Percentiles rank a stretch among this genome's conserved stretches.
phyloP scores from a whole-genome alignment of 768 basidiomycete species.

The Coprinellus micaceus region DNA sequence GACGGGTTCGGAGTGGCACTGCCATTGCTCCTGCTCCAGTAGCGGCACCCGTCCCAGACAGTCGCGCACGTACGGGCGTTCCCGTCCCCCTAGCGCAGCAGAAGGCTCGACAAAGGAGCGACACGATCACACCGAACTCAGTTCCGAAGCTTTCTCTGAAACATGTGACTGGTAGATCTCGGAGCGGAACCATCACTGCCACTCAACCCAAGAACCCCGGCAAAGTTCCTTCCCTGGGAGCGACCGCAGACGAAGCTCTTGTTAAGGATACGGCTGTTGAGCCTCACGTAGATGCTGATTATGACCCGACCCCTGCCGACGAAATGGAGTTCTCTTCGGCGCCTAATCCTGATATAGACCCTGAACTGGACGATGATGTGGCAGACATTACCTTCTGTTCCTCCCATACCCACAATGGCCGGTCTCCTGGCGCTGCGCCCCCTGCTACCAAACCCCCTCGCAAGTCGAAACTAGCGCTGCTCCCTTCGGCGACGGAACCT shows the following conservation, averaged over 20 bases:
- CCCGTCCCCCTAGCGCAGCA: neutral
- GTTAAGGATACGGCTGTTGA: neutral
- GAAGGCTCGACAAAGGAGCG: slow-evolving; percentile 1
- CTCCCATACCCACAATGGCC: no score
- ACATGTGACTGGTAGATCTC: neutral
- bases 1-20: slow-evolving; percentile 1
- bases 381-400: neutral
- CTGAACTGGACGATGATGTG: neutral
- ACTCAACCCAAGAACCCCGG: neutral
- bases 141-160: neutral
- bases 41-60: neutral
- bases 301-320: slow-evolving; percentile 4
- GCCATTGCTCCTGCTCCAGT: neutral
- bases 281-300: neutral
- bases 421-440: neutral
- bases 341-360: slow-evolving; percentile 6
- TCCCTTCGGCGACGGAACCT: neutral
- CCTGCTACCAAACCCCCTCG: neutral
- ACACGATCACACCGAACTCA: slow-evolving; percentile 3
- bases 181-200: slow-evolving; percentile 1
- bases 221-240: neutral
- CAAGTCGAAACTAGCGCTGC: neutral
- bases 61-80: neutral
- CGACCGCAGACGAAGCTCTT: neutral
- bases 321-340: slow-evolving; percentile 6